Evolutionary conservation across 306 rosid species (phyloP), one percentile per base, ranked within the genome.

Genomic region (Arachis hypogaea): DNA sequence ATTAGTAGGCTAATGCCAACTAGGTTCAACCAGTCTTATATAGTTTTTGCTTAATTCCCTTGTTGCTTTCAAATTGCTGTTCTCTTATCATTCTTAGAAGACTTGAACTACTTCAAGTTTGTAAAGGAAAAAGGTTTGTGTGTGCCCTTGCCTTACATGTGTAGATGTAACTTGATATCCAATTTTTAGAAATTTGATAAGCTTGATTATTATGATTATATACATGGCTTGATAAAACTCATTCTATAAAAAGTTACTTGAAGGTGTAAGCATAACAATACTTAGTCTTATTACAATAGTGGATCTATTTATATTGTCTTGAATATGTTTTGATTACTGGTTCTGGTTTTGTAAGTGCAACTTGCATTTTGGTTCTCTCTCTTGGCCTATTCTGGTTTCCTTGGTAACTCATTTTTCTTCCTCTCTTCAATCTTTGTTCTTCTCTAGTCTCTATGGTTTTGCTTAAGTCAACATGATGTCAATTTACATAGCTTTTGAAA

Each of bases 1-100:
- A 58, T 40, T 57, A 55, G 47, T 56, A 71, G 44, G 71, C 78
- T 59, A 70, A 10, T 55, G 72, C 81, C 78, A 71, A 38, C 76
- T 68, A 29, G 58, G 59, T 68, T 63, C 36, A 72, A 46, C 54
- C 73, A 56, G 54, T 54, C 60, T 41, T 59, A 36, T 40, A 42
- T 33, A 33, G 38, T 65, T 47, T 80, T 62, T 58, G 57, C 71
- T 73, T 54, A 75, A 46, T 72, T 58, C 68, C 47, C 52, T 22
- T 77, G n/a, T 68, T 68, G 75, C 84, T 62, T 84, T 54, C 8
- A 56, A 55, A 55, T 61, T 61, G 36, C 55, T 28, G 10, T 7
- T 63, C 54, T 60, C 7, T 28, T 62, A 69, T 71, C 78, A 59
- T 59, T 74, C 75, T 73, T 6, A 60, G 51, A 44, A 77, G 55